phyloP scores from a whole-genome alignment of 2,329 filamentous ascomycete genomes.

The Chrysosporium keratinophilum region DNA sequence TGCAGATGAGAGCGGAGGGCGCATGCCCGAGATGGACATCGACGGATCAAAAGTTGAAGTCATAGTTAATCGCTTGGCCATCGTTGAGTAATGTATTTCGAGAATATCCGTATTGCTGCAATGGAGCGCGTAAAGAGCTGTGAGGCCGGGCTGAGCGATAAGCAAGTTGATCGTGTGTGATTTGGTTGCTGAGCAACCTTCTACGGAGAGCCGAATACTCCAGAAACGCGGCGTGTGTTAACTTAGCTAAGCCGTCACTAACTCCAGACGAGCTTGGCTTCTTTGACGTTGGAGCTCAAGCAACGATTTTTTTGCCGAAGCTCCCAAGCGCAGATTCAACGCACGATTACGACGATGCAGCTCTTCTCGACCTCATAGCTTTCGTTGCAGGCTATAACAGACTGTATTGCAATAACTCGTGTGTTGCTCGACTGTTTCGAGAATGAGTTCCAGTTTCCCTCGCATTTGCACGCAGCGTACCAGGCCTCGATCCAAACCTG shows the following conservation, averaged over 20 bases:
- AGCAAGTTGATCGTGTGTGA: background rate
- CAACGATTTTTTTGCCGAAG: background rate
- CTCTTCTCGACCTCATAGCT: background rate
- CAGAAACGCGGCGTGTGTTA: no score
- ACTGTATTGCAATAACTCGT: background rate
- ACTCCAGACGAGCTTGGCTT: background rate
- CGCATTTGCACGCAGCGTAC: constrained; percentile 20
- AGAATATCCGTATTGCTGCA: background rate
- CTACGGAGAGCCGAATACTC: background rate
- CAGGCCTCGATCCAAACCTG: constrained; percentile 35
- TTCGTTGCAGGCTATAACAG: background rate
- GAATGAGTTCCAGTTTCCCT: constrained; percentile 12
- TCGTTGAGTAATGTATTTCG: background rate
- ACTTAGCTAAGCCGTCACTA: no score
- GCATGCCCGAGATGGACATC: constrained; percentile 44
- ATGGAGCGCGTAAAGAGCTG: no score
- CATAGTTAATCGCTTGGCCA: background rate
- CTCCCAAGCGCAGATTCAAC: background rate
- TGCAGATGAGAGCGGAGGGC: constrained; percentile 42
- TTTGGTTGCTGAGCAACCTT: constrained; percentile 5
- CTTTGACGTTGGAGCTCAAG: no score
- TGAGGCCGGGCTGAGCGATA: no score
- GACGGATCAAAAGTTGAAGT: constrained; percentile 45
- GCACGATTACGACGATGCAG: background rate
- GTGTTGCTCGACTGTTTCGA: constrained; percentile 17